These are phyloP conservation scores for Rhizodiscina lignyota DNA, from an alignment of 495 filamentous ascomycete species.

Conservation along the genomic window DNA sequence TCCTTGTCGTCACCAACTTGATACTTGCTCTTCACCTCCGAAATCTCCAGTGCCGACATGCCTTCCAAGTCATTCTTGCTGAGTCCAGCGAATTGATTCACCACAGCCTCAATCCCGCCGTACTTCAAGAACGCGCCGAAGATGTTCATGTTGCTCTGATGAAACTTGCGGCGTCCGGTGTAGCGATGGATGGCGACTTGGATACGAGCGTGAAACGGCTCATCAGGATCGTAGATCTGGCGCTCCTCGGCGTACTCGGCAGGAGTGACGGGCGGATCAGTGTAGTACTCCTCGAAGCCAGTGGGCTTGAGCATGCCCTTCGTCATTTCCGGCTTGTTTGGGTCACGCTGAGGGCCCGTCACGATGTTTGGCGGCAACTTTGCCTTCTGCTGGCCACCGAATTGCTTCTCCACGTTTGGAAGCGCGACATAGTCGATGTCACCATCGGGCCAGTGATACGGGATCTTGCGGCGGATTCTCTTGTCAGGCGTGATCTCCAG, in stretches of 20 bases:
- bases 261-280: conserved; percentile 62
- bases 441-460: conserved; percentile 1
- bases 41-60: conserved; percentile 40
- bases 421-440: conserved; percentile 4
- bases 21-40: conserved; percentile 41
- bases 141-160: conserved; percentile 37
- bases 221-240: conserved; percentile 20
- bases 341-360: not conserved
- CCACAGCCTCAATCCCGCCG: conserved; percentile 59
- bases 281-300: conserved; percentile 47
- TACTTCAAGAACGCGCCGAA: conserved; percentile 69
- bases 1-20: conserved; percentile 27
- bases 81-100: conserved; percentile 51
- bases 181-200: conserved; percentile 77
- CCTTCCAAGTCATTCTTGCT: conserved; percentile 35
- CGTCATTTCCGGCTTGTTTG: conserved; percentile 7
- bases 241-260: conserved; percentile 43
- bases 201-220: conserved; percentile 36
- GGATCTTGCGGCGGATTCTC: conserved; percentile 13
- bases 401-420: not conserved
- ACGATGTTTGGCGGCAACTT: conserved; percentile 6
- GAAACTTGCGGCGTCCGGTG: conserved; percentile 54
- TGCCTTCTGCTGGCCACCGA: not conserved
- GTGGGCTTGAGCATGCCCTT: conserved; percentile 16
- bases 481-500: conserved; percentile 18